Evolutionary conservation across 1,284 basidiomycete genomes (phyloP).

Genomic region (Apiotrichum domesticum): DNA sequence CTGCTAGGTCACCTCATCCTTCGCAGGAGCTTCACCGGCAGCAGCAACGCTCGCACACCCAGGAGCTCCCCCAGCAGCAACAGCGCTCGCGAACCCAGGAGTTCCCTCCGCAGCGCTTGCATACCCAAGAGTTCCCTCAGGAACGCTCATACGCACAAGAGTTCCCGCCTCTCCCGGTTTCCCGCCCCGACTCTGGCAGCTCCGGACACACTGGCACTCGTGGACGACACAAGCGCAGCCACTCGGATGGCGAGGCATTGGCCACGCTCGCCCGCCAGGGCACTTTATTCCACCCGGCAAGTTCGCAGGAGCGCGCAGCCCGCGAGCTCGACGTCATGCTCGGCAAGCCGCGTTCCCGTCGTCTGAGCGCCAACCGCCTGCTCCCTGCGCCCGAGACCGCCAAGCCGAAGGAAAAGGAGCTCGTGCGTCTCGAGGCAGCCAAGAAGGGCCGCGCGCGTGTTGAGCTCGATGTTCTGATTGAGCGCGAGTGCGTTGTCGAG

Average conservation of each 20-base stretch:
- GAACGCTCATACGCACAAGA: no score
- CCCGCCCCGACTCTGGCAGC: neutral
- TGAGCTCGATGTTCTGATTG: constrained; percentile 73
- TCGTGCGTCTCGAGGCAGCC: constrained; percentile 49
- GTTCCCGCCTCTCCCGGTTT: no score
- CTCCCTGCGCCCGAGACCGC: constrained; percentile 32
- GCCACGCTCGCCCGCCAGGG: constrained; percentile 41
- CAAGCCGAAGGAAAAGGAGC: constrained; percentile 18
- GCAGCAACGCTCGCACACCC: neutral
- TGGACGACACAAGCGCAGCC: constrained; percentile 19
- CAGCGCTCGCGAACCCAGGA: neutral
- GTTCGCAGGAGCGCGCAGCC: constrained; percentile 34
- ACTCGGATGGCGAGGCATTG: constrained; percentile 38
- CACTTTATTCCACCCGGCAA: constrained; percentile 42
- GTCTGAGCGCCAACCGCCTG: constrained; percentile 31
- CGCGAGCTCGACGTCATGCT: constrained; percentile 43
- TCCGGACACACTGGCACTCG: no score
- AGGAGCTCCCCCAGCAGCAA: neutral
- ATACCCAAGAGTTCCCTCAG: neutral
- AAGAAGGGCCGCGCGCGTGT: constrained; percentile 71
- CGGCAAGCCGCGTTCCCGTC: constrained; percentile 30
- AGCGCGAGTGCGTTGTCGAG: constrained; percentile 72
- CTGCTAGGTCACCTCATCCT: neutral
- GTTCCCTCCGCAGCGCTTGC: no score
- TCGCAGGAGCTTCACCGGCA: neutral